Evolutionary conservation across 2,329 filamentous ascomycete genomes (phyloP).

Genomic region (Xylaria sp.): DNA sequence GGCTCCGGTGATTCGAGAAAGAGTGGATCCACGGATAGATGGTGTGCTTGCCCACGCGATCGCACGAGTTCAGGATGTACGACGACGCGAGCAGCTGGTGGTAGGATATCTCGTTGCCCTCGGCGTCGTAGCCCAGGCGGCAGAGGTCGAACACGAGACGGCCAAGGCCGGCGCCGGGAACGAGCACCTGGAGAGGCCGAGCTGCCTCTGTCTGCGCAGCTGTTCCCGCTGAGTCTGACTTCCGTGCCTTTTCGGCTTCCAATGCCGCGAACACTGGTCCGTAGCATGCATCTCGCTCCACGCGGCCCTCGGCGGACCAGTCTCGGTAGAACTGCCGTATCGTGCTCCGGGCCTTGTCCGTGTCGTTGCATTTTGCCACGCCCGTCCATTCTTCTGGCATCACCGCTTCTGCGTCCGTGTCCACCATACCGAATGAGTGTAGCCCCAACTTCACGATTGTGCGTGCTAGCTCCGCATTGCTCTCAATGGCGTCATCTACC

Average conservation of each 20-base stretch:
- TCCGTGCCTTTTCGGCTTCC: constrained; percentile 56
- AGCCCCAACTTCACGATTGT: constrained; percentile 79
- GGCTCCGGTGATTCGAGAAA: constrained; percentile 85
- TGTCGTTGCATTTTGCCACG: constrained; percentile 76
- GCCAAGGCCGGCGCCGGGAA: constrained; percentile 90
- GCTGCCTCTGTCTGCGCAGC: constrained; percentile 38
- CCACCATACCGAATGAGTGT: constrained; percentile 68
- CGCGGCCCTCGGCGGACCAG: constrained; percentile 82
- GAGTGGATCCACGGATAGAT: constrained; percentile 88
- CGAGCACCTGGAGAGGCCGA: constrained; percentile 72
- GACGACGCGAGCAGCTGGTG: constrained; percentile 91
- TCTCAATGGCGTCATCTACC: constrained; percentile 88
- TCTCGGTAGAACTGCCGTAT: constrained; percentile 94
- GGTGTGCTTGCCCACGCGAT: constrained; percentile 69
- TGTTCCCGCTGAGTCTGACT: background rate
- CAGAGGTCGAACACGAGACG: constrained; percentile 90
- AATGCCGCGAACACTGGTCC: constrained; percentile 77
- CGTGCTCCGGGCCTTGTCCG: constrained; percentile 93
- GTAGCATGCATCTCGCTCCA: constrained; percentile 82
- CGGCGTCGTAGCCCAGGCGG: constrained; percentile 74
- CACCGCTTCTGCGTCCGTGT: constrained; percentile 53
- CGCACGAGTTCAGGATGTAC: constrained; percentile 77
- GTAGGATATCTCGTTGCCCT: constrained; percentile 97
- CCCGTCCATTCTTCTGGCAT: constrained; percentile 75
- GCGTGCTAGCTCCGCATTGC: constrained; percentile 84